These are phyloP conservation scores for Leonotis leonurus DNA, from an alignment of 257 asterid species.

Conservation along the genomic window DNA sequence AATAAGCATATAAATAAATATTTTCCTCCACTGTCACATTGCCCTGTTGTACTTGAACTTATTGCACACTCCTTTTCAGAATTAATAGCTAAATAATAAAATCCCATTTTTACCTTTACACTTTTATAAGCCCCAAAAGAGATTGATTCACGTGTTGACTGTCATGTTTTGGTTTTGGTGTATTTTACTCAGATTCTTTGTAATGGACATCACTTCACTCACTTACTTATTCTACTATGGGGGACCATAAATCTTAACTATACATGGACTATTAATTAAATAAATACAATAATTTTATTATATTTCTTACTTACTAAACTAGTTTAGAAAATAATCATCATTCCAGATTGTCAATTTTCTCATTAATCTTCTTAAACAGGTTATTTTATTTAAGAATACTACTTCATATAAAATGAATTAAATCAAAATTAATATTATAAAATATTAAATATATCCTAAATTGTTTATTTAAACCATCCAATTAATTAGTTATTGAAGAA, in stretches of 20 bases:
- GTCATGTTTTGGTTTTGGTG: conserved; percentile 29
- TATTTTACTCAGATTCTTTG: conserved; percentile 25
- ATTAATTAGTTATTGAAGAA: too few species aligned
- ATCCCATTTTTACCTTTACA: background rate
- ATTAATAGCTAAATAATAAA: background rate
- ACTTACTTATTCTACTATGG: conserved; percentile 4
- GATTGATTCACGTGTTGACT: conserved; percentile 29
- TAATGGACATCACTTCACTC: conserved; percentile 16
- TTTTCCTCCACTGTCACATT: conserved; percentile 21
- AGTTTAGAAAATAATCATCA: too few species aligned
- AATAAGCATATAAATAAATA: background rate
- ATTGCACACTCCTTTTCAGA: conserved; percentile 6
- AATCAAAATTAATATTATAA: too few species aligned
- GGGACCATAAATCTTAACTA: conserved; percentile 26
- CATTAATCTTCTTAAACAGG: too few species aligned
- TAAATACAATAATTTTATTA: background rate
- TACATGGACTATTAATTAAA: background rate
- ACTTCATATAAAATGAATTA: too few species aligned
- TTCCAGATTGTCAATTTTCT: too few species aligned
- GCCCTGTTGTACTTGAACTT: conserved; percentile 22
- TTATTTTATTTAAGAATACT: too few species aligned
- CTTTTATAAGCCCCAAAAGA: background rate
- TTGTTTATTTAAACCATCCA: too few species aligned
- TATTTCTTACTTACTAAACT: background rate
- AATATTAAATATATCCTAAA: too few species aligned